Base-by-base conservation (phyloP, 2,329 filamentous ascomycete species). In the Simplicillium sp. region DNA sequence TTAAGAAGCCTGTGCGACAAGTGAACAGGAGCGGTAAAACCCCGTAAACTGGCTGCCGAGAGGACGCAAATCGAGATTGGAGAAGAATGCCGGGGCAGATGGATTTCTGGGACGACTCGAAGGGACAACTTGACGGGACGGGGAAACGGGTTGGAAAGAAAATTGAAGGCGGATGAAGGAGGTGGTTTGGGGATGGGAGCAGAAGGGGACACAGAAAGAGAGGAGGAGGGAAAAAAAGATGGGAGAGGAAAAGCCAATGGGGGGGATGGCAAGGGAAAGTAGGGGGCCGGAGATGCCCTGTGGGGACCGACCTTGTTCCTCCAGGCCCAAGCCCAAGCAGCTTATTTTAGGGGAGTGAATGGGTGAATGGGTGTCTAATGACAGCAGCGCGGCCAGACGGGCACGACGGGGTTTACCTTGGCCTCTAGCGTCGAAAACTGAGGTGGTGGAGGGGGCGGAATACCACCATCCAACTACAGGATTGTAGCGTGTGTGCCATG, bases 141-240 rank as follows among this genome's bases (percentile, higher is more conserved):
- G 29, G n/a, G 14, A 18, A 39, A 36, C 36, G 38, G 38, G 43
- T 34, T 37, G 34, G 41, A 40, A 28, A 38, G 38, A 39, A 44
- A 25, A 25, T 25, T 25, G 20, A 25, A 25, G 20, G 20, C 20
- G 20, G 20, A 25, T 25, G 37, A 40, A 43, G 39, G 37, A 42
- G 41, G 40, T n/a, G 31, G 31, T n/a, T n/a, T 15, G 31, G 31
- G 31, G 31, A 13, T 11, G 12, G 31, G 12, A 33, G 31, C 12
- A 15, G 15, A 33, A 33, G 15, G 12, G 12, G 20, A 25, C 20
- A 6, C 20, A 25, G 31, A 33, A 33, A 13, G 29, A n/a, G 29
- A 7, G 31, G 31, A 15, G 12, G 31, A 33, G 31, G 31, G 15
- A 33, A 33, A 33, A 33, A 33, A 15, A 15, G 12, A 13, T 13